phyloP scores from a whole-genome alignment of 1,284 basidiomycete genomes.

The Chiua sp. region DNA sequence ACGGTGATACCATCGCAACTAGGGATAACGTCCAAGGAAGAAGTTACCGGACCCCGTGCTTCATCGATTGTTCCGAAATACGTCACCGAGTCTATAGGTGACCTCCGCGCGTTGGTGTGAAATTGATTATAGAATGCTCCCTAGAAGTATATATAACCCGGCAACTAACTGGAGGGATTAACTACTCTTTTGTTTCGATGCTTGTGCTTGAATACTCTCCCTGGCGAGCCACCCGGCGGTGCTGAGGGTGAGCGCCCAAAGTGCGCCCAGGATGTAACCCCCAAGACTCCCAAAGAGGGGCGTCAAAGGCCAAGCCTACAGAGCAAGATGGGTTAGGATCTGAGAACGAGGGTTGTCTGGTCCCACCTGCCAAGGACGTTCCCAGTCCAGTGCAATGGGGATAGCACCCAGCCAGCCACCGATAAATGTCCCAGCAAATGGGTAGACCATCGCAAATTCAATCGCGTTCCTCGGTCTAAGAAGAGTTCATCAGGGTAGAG shows the following conservation, averaged over 20 bases:
- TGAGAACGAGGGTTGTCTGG: background rate
- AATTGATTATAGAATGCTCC: conserved; percentile 24
- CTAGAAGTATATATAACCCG: conserved; percentile 9
- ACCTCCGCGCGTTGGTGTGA: conserved; percentile 53
- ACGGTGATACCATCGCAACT: conserved; percentile 8
- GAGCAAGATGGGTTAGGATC: background rate
- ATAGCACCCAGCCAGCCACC: conserved; percentile 84
- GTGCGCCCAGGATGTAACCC: conserved; percentile 71
- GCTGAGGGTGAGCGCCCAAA: conserved; percentile 58
- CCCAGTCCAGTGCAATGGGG: conserved; percentile 93
- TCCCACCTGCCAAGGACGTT: conserved; percentile 92
- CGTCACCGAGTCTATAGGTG: conserved; percentile 80
- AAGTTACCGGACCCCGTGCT: conserved; percentile 74
- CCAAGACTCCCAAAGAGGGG: conserved; percentile 69
- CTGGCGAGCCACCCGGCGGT: conserved; percentile 50
- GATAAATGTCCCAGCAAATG: conserved; percentile 70
- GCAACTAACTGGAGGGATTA: conserved; percentile 11
- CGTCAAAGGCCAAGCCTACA: conserved; percentile 81
- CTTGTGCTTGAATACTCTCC: conserved; percentile 30
- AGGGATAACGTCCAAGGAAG: conserved; percentile 78
- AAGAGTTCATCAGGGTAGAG: conserved; percentile 7
- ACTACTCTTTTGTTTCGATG: conserved; percentile 23
- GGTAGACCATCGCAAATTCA: conserved; percentile 83
- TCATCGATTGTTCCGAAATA: conserved; percentile 80
- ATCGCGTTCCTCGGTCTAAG: conserved; percentile 65